Percentiles rank a stretch among this genome's conserved stretches.
Conservation (phyloP, 2,329 filamentous ascomycete genomes). For the Trichoderma pleuroti region DNA sequence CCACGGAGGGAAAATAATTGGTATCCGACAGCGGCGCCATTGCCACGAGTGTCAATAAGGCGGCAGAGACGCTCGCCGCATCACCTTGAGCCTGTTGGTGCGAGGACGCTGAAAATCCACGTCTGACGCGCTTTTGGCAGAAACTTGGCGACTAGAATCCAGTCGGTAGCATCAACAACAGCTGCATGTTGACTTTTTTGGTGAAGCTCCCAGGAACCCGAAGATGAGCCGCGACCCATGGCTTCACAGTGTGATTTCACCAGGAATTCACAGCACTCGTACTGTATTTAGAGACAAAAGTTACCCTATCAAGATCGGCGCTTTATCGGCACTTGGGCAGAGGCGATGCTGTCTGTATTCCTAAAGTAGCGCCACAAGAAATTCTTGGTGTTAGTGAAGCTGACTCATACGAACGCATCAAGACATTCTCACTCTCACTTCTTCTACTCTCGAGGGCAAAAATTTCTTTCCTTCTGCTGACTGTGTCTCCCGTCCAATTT, state of each 20-base stretch:
- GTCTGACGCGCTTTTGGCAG: conserved; percentile 13
- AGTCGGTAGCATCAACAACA: conserved; percentile 9
- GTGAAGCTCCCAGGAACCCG: conserved; percentile 19
- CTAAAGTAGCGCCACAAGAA: not conserved
- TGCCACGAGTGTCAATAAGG: conserved; percentile 50
- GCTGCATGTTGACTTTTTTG: conserved; percentile 22
- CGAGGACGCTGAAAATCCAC: conserved; percentile 26
- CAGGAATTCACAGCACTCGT: not conserved
- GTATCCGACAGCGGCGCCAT: conserved; percentile 70
- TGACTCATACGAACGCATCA: not conserved
- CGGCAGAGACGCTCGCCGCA: conserved; percentile 38
- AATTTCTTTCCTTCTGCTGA: not conserved
- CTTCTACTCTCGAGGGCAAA: not conserved
- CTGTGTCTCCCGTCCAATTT: not conserved
- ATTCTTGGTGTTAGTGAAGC: conserved; percentile 19
- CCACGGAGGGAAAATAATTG: conserved; percentile 78
- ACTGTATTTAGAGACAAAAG: not conserved
- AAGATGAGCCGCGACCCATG: conserved; percentile 11
- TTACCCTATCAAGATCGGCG: conserved; percentile 20
- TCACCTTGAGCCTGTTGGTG: conserved; percentile 31
- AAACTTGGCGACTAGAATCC: not conserved
- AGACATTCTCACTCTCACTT: not conserved
- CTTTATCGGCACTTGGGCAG: conserved; percentile 21
- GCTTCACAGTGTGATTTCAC: not conserved
- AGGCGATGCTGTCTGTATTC: not conserved